A percentile compares a stretch with the other conserved stretches of the same genome.
Evolutionary conservation across 2,329 filamentous ascomycete genomes (phyloP).

Genomic region (Lojkania enalia): DNA sequence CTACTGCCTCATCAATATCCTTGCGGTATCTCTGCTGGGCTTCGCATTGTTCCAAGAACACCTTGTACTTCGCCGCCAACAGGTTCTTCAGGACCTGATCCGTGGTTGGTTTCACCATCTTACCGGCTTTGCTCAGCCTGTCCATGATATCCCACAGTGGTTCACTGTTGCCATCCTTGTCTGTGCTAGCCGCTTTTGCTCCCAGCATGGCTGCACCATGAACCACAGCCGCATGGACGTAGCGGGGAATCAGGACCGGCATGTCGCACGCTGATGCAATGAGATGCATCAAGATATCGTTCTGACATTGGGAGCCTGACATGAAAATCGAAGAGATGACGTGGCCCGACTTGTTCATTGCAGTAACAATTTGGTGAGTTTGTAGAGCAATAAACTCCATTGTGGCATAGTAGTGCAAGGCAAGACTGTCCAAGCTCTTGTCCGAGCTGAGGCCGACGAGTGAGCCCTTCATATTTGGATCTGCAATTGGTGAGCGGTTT

Average conservation of each 20-base stretch:
- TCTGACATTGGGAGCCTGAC: constrained; percentile 97
- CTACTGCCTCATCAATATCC: constrained; percentile 67
- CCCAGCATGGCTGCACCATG: constrained; percentile 99
- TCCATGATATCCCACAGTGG: constrained; percentile 97
- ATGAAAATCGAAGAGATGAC: constrained; percentile 93
- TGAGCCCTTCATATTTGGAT: constrained; percentile 88
- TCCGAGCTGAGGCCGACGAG: constrained; percentile 86
- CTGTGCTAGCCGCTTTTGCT: constrained; percentile 90
- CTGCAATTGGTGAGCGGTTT: constrained; percentile 91
- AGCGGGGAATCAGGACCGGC: constrained; percentile 90
- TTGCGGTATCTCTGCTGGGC: constrained; percentile 81
- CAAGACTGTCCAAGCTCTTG: constrained; percentile 82
- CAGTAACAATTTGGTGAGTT: constrained; percentile 90
- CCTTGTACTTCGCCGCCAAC: constrained; percentile 84
- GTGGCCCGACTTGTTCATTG: constrained; percentile 91
- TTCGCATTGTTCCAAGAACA: constrained; percentile 92
- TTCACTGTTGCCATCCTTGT: constrained; percentile 76
- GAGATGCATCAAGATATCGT: constrained; percentile 86
- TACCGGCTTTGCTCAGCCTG: constrained; percentile 91
- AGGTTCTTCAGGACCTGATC: constrained; percentile 76
- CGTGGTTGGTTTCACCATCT: constrained; percentile 73
- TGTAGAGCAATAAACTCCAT: constrained; percentile 99
- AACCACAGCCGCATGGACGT: constrained; percentile 93
- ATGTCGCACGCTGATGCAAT: constrained; percentile 89
- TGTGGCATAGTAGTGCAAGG: constrained; percentile 90